These are phyloP conservation scores for Trametes coccinea DNA, from an alignment of 768 basidiomycete species.

Conservation along the genomic window DNA sequence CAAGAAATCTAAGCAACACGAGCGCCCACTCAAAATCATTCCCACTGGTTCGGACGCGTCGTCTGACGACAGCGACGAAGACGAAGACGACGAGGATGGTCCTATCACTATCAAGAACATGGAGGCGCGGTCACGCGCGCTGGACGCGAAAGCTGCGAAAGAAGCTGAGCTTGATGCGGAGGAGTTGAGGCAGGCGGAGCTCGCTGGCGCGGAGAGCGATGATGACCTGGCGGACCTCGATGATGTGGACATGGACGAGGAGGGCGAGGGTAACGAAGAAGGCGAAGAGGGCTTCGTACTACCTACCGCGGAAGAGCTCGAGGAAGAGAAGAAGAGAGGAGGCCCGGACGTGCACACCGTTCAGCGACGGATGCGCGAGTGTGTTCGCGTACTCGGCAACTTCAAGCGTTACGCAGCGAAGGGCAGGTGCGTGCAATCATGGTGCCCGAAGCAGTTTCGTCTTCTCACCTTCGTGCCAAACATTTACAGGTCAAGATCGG, in stretches of 20 bases:
- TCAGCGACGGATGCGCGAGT: slow-evolving; percentile 78
- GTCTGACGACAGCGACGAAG: slow-evolving; percentile 38
- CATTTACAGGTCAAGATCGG: slow-evolving; percentile 73
- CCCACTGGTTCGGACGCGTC: slow-evolving; percentile 53
- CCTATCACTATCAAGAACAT: slow-evolving; percentile 78
- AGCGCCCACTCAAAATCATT: slow-evolving; percentile 49
- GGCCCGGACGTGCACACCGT: slow-evolving; percentile 74
- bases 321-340: slow-evolving; percentile 66
- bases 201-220: slow-evolving; percentile 46
- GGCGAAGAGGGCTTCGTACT: slow-evolving; percentile 58
- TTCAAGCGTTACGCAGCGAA: slow-evolving; percentile 69
- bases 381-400: slow-evolving; percentile 68
- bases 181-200: slow-evolving; percentile 60
- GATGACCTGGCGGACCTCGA: slow-evolving; percentile 49
- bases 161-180: slow-evolving; percentile 71
- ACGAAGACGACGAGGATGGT: slow-evolving; percentile 47
- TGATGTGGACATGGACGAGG: slow-evolving; percentile 38
- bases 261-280: slow-evolving; percentile 38
- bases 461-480: neutral
- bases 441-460: neutral
- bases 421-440: slow-evolving; percentile 54
- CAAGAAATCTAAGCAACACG: slow-evolving; percentile 55
- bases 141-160: slow-evolving; percentile 65
- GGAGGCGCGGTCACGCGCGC: slow-evolving; percentile 75
- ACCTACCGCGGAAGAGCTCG: slow-evolving; percentile 70